These are phyloP conservation scores for Berberis vulgaris DNA, from an alignment of 164 flowering plant species.

Conservation along the genomic window DNA sequence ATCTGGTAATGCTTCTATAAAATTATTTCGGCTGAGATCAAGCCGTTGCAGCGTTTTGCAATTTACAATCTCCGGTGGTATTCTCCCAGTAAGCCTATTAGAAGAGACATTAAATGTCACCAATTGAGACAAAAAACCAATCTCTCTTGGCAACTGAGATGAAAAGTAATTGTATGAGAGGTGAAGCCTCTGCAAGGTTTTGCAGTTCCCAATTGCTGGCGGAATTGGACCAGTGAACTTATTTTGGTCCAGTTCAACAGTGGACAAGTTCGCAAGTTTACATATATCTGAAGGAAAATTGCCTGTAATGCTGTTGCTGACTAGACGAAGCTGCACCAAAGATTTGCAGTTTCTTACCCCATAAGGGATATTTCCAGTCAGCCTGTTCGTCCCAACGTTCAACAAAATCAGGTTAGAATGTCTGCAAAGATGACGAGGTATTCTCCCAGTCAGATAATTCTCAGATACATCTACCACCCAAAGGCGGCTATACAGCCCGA, in stretches of 20 bases:
- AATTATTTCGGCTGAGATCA: conserved; percentile 72
- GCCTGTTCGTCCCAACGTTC: conserved; percentile 59
- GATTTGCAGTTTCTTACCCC: conserved; percentile 57
- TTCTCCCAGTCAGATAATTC: conserved; percentile 58
- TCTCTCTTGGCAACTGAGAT: conserved; percentile 65
- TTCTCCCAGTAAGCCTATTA: conserved; percentile 54
- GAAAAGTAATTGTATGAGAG: conserved; percentile 60
- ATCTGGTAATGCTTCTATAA: conserved; percentile 43
- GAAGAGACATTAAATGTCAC: conserved; percentile 86
- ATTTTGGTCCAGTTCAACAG: conserved; percentile 68
- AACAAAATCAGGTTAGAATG: conserved; percentile 54
- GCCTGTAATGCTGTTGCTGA: conserved; percentile 61
- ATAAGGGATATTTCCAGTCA: conserved; percentile 67
- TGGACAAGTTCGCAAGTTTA: conserved; percentile 59
- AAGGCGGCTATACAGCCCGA: conserved; percentile 64
- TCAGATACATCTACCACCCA: conserved; percentile 86
- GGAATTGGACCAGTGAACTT: conserved; percentile 74
- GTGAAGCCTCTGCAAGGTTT: conserved; percentile 65
- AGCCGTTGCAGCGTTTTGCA: conserved; percentile 87
- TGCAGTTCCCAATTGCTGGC: conserved; percentile 56
- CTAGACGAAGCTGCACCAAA: conserved; percentile 61
- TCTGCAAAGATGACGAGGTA: conserved; percentile 65
- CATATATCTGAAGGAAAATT: conserved; percentile 70
- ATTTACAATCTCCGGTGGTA: conserved; percentile 55
- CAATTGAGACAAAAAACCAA: conserved; percentile 54